Percentiles rank a stretch among this genome's conserved stretches.
These are phyloP conservation scores for Fusarium albosuccineum DNA, from an alignment of 2,329 filamentous ascomycete genomes.

Conservation along the genomic window DNA sequence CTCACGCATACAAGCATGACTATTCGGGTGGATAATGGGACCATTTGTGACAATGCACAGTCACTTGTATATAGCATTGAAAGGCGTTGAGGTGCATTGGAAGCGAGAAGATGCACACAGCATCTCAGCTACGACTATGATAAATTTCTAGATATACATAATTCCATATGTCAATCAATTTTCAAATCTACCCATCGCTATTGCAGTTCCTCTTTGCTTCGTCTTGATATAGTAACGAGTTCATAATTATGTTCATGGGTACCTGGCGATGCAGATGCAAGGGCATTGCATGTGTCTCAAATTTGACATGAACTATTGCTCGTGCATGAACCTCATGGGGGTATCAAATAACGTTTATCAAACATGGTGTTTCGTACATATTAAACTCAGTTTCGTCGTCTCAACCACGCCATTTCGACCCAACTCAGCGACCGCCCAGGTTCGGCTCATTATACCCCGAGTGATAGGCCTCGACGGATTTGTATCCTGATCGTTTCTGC, in stretches of 20 bases:
- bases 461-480: constrained; percentile 25
- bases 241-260: too few relatives aligned
- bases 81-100: constrained; percentile 48
- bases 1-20: constrained; percentile 15
- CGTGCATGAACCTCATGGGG: constrained; percentile 16
- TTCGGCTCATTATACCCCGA: constrained; percentile 31
- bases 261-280: not conserved
- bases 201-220: not conserved
- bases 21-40: constrained; percentile 13
- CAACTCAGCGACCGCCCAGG: constrained; percentile 19
- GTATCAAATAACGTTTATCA: constrained; percentile 15
- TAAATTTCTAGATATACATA: constrained; percentile 44
- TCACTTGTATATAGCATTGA: constrained; percentile 48
- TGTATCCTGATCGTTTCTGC: constrained; percentile 26
- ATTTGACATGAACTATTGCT: not conserved
- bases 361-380: constrained; percentile 16
- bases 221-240: not conserved
- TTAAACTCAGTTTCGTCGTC: constrained; percentile 2
- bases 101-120: constrained; percentile 38
- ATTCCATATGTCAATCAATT: constrained; percentile 45
- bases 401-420: not conserved
- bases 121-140: constrained; percentile 44
- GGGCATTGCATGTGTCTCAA: constrained; percentile 10
- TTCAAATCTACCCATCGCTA: not conserved
- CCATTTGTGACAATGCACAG: constrained; percentile 38